Conservation (phyloP, 2,329 filamentous ascomycete species). For the Penicillium sp. region DNA sequence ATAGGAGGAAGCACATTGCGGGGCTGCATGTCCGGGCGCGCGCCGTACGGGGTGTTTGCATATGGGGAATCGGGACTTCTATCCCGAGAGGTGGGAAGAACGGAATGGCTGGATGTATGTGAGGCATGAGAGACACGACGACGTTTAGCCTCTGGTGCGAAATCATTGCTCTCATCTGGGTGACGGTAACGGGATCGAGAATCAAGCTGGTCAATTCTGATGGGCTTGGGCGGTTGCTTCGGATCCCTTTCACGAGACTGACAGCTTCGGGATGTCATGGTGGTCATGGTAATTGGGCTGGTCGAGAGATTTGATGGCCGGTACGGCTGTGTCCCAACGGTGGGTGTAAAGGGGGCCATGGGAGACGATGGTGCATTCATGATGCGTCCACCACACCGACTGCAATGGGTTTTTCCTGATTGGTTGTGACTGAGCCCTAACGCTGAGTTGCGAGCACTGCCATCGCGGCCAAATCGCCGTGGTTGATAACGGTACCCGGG, state of each 20-base stretch:
- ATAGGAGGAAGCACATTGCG: slow-evolving; percentile 46
- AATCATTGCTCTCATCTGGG: slow-evolving; percentile 34
- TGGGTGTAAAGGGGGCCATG: slow-evolving; percentile 38
- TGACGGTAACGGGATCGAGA: slow-evolving; percentile 16
- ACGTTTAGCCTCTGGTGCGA: slow-evolving; percentile 56
- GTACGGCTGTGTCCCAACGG: slow-evolving; percentile 12
- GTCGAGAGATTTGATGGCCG: slow-evolving; percentile 28
- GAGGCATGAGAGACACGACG: slow-evolving; percentile 49
- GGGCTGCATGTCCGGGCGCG: slow-evolving; percentile 34
- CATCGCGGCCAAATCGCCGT: slow-evolving; percentile 58
- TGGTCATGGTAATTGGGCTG: slow-evolving; percentile 17
- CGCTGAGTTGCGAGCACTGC: slow-evolving; percentile 34
- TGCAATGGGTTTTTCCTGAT: slow-evolving; percentile 36
- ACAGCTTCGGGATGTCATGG: slow-evolving; percentile 19
- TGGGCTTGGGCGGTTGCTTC: slow-evolving; percentile 21
- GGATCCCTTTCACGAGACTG: slow-evolving; percentile 22
- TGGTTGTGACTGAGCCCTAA: slow-evolving; percentile 36
- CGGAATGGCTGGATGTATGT: slow-evolving; percentile 33
- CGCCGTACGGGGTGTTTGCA: slow-evolving; percentile 42
- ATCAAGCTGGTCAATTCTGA: slow-evolving; percentile 24
- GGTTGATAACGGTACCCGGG: slow-evolving; percentile 94
- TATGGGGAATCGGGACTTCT: slow-evolving; percentile 38
- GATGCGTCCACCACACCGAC: slow-evolving; percentile 43
- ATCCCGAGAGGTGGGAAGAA: slow-evolving; percentile 27
- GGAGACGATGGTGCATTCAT: slow-evolving; percentile 44